Conservation (phyloP, 371 early-diverging fungal genomes). For the Scutellospora calospora region DNA sequence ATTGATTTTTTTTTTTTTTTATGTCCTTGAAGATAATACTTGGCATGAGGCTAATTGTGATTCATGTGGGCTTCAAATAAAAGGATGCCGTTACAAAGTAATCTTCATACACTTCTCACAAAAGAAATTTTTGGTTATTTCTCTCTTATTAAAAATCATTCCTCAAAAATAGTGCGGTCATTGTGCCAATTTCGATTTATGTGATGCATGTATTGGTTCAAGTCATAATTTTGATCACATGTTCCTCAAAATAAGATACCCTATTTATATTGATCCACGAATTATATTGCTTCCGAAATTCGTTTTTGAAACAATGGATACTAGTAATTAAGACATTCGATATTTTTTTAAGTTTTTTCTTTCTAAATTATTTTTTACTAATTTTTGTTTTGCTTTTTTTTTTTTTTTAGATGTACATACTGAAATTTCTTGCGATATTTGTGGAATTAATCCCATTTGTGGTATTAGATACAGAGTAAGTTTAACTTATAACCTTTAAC, state of each 20-base stretch:
- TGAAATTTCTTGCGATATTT: not conserved
- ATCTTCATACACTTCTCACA: not conserved
- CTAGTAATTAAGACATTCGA: not conserved
- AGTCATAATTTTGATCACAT: not conserved
- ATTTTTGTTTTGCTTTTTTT: not conserved
- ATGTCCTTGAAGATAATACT: not conserved
- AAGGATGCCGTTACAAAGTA: conserved; percentile 12
- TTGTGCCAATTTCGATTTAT: conserved; percentile 20
- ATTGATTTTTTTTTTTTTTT: not conserved
- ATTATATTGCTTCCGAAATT: not conserved
- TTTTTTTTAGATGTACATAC: not conserved
- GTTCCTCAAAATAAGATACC: conserved; percentile 4
- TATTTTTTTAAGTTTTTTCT: not conserved
- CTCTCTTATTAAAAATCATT: no score
- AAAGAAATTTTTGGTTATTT: not conserved
- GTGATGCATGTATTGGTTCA: not conserved
- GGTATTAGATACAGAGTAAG: conserved; percentile 6
- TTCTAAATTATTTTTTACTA: not conserved
- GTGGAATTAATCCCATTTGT: not conserved
- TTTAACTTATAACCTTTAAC: not conserved
- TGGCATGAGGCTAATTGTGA: not conserved
- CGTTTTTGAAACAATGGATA: no score
- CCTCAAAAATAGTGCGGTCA: not conserved
- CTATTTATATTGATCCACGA: not conserved
- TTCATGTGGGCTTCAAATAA: conserved; percentile 3